phyloP scores from a whole-genome alignment of 192 early-diverging fungal genomes.

The Haplosporangium gracile region DNA sequence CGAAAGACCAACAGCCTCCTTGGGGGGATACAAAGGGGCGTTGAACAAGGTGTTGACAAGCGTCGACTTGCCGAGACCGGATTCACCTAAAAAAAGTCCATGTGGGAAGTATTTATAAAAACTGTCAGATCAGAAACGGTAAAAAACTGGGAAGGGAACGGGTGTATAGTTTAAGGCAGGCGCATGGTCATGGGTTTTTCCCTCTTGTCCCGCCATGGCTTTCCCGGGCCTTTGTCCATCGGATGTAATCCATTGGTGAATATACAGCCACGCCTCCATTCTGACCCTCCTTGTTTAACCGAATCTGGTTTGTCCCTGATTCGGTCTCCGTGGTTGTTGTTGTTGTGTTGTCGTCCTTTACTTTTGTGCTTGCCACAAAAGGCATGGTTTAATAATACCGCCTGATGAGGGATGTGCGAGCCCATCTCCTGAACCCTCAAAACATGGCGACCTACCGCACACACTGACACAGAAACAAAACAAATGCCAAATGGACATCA shows the following conservation, averaged over 20 bases:
- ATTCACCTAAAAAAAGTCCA: slow-evolving; percentile 75
- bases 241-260: not conserved
- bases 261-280: not conserved
- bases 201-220: slow-evolving; percentile 3
- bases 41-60: slow-evolving; percentile 98
- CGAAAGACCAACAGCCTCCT: slow-evolving; percentile 76
- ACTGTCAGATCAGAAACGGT: slow-evolving; percentile 11
- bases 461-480: not conserved
- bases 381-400: slow-evolving; percentile 38
- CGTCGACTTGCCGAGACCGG: slow-evolving; percentile 97
- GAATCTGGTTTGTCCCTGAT: not conserved
- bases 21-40: slow-evolving; percentile 87
- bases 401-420: slow-evolving; percentile 29
- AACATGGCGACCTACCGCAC: slow-evolving; percentile 1
- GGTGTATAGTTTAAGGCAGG: not conserved
- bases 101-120: not conserved
- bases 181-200: not conserved
- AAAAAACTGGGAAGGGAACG: not conserved
- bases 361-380: not conserved
- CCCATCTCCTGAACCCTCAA: slow-evolving; percentile 36
- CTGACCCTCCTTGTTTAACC: not conserved
- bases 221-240: not conserved
- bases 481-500: not conserved
- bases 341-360: not conserved
- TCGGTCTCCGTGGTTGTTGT: not conserved